Evolutionary conservation across 2,329 filamentous ascomycete species (phyloP).

Genomic region (Boeremia exigua): DNA sequence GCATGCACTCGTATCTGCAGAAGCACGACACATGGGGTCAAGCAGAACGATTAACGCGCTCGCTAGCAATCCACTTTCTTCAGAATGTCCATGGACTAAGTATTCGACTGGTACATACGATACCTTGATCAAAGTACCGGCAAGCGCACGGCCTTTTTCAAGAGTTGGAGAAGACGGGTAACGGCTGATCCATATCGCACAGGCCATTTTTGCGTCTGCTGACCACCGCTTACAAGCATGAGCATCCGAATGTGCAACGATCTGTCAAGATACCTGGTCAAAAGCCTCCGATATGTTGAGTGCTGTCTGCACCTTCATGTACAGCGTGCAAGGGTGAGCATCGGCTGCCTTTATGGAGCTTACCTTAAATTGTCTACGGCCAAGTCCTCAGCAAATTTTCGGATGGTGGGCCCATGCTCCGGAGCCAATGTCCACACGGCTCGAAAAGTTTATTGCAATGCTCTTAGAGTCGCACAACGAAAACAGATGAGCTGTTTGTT

Average conservation of each 20-base stretch:
- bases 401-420: background rate
- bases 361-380: constrained; percentile 1
- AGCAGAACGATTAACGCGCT: background rate
- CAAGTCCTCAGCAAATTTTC: constrained; percentile 2
- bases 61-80: background rate
- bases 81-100: background rate
- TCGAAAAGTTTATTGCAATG: background rate
- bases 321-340: background rate
- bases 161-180: background rate
- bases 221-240: constrained; percentile 6
- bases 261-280: background rate
- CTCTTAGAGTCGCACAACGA: background rate
- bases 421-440: background rate
- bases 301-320: background rate
- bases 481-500: no score
- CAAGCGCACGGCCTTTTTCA: background rate
- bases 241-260: constrained; percentile 1
- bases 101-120: background rate
- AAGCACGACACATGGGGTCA: background rate
- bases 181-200: background rate
- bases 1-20: background rate
- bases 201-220: background rate
- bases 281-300: background rate
- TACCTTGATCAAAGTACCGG: background rate
- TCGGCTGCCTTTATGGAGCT: background rate